A percentile compares a stretch with the other conserved stretches of the same genome.
These are phyloP conservation scores for Krasilnikovozyma curviuscula DNA, from an alignment of 768 basidiomycete genomes.

Conservation along the genomic window DNA sequence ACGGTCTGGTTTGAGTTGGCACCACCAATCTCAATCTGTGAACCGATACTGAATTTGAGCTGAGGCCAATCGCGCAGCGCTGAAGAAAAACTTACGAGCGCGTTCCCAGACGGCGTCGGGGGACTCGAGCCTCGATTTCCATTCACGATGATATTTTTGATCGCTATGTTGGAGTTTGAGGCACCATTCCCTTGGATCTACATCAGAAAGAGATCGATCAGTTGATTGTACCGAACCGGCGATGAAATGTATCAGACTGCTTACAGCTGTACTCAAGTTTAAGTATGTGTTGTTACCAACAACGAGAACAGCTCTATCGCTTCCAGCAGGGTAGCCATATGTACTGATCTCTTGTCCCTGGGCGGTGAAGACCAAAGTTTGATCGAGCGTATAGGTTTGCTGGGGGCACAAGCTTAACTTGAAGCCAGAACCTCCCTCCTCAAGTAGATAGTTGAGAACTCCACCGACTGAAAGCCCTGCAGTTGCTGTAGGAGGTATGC, in stretches of 20 bases:
- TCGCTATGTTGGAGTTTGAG: slow-evolving; percentile 50
- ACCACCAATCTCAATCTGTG: slow-evolving; percentile 59
- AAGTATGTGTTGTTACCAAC: slow-evolving; percentile 34
- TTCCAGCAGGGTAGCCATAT: slow-evolving; percentile 48
- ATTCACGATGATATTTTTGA: no score
- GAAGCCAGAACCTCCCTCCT: slow-evolving; percentile 45
- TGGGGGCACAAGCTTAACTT: slow-evolving; percentile 46
- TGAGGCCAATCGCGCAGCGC: no score
- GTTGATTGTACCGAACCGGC: no score
- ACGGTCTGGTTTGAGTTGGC: slow-evolving; percentile 49
- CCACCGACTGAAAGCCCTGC: no score
- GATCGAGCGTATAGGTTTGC: slow-evolving; percentile 42
- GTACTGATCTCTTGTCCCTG: slow-evolving; percentile 67
- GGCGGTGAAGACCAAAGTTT: slow-evolving; percentile 46
- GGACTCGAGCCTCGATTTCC: no score
- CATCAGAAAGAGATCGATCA: no score
- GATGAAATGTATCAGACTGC: no score
- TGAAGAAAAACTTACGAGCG: no score
- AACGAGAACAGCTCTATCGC: slow-evolving; percentile 46
- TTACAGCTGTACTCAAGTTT: no score
- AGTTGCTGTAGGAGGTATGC: no score
- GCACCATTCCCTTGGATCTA: slow-evolving; percentile 43
- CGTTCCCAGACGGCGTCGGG: no score
- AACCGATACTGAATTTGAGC: slow-evolving; percentile 10
- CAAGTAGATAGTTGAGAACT: slow-evolving; percentile 49